A percentile compares a stretch with the other conserved stretches of the same genome.
These are phyloP conservation scores for Penicillium sp. DNA, from an alignment of 2,329 filamentous ascomycete species.

Conservation along the genomic window DNA sequence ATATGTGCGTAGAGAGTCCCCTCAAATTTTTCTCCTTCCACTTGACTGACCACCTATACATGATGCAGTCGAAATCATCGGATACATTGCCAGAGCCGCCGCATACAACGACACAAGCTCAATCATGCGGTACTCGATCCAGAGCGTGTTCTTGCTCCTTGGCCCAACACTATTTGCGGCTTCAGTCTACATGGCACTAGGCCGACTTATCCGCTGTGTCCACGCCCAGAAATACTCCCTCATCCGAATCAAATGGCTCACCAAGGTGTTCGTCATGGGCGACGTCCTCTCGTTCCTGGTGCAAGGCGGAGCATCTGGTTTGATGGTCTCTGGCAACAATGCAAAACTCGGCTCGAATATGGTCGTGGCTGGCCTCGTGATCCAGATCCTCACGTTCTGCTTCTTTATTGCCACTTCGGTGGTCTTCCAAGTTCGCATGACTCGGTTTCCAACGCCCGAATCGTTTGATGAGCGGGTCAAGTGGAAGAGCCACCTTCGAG, in stretches of 20 bases:
- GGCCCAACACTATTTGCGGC: slow-evolving; percentile 28
- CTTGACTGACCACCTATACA: not conserved
- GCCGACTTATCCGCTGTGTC: slow-evolving; percentile 10
- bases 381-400: slow-evolving; percentile 2
- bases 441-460: not conserved
- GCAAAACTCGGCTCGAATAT: slow-evolving; percentile 4
- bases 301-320: slow-evolving; percentile 11
- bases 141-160: slow-evolving; percentile 35
- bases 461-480: not conserved
- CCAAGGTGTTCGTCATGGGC: slow-evolving; percentile 15
- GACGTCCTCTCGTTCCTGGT: slow-evolving; percentile 14
- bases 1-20: not conserved
- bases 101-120: slow-evolving; percentile 15
- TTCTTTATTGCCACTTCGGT: slow-evolving; percentile 1
- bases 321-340: slow-evolving; percentile 6
- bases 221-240: slow-evolving; percentile 7
- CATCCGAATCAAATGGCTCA: slow-evolving; percentile 10
- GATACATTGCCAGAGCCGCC: slow-evolving; percentile 20
- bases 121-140: slow-evolving; percentile 29
- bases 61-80: slow-evolving; percentile 14
- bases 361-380: not conserved
- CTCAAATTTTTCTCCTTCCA: not conserved
- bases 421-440: slow-evolving; percentile 1
- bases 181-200: slow-evolving; percentile 14
- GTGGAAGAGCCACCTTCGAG: slow-evolving; percentile 5